These are phyloP conservation scores for Fusarium nodosum DNA, from an alignment of 2,329 filamentous ascomycete species.

Conservation along the genomic window DNA sequence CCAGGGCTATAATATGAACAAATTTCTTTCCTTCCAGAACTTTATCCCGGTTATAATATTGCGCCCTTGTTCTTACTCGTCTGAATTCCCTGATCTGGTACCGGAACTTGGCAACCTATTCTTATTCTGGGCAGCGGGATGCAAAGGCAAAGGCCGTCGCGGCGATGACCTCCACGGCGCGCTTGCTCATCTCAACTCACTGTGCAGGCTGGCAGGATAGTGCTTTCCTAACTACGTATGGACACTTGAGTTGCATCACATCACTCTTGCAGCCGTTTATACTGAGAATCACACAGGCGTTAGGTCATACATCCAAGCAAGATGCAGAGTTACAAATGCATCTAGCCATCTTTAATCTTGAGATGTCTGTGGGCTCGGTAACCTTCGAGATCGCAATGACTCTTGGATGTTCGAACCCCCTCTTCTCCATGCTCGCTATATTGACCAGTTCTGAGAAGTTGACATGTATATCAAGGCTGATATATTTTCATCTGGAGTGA, in stretches of 20 bases:
- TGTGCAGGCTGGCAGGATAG: background rate
- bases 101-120: background rate
- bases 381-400: background rate
- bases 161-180: background rate
- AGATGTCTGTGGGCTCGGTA: background rate
- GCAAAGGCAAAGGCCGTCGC: background rate
- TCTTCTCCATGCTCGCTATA: background rate
- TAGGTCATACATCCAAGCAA: background rate
- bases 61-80: constrained; percentile 17
- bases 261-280: background rate
- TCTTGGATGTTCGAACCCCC: background rate
- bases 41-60: constrained; percentile 20
- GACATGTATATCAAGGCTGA: background rate
- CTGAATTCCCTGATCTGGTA: constrained; percentile 5
- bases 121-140: constrained; percentile 8
- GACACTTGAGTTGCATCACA: background rate
- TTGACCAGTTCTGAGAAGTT: background rate
- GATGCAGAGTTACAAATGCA: background rate
- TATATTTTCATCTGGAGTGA: background rate
- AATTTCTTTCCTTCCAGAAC: constrained; percentile 44
- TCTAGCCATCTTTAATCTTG: background rate
- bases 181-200: background rate
- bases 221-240: background rate
- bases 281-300: background rate
- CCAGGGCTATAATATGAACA: constrained; percentile 24